Percentiles rank a stretch among this genome's conserved stretches.
These are phyloP conservation scores for Neurospora sp. DNA, from an alignment of 495 filamentous ascomycete genomes.

Conservation along the genomic window DNA sequence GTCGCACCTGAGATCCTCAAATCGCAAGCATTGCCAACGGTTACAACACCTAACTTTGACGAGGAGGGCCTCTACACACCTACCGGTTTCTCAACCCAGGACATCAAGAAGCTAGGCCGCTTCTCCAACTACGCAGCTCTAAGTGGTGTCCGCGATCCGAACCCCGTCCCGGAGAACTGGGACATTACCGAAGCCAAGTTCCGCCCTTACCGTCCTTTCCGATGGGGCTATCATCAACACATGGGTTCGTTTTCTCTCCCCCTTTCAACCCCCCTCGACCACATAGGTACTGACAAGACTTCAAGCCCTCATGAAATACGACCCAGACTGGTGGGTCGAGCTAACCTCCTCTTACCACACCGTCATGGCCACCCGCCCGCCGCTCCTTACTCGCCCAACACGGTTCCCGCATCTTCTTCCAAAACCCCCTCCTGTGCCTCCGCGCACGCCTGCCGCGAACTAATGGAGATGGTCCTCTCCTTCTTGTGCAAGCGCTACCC, in stretches of 20 bases:
- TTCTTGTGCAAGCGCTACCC: slow-evolving; percentile 75
- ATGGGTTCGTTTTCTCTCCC: slow-evolving; percentile 58
- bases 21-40: slow-evolving; percentile 7
- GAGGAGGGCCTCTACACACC: slow-evolving; percentile 12
- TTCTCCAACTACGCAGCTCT: slow-evolving; percentile 76
- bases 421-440: slow-evolving; percentile 65
- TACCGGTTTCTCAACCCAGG: slow-evolving; percentile 49
- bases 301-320: slow-evolving; percentile 56
- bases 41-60: slow-evolving; percentile 3
- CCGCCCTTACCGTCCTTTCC: slow-evolving; percentile 69
- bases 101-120: slow-evolving; percentile 64
- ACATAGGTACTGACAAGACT: too few species aligned
- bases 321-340: slow-evolving; percentile 88
- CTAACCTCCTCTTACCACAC: slow-evolving; percentile 65
- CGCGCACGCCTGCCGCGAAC: slow-evolving; percentile 71
- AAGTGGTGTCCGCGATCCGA: slow-evolving; percentile 67
- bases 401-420: slow-evolving; percentile 53
- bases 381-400: slow-evolving; percentile 56
- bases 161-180: slow-evolving; percentile 50
- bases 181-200: slow-evolving; percentile 53
- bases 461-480: slow-evolving; percentile 83
- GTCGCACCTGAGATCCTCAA: slow-evolving; percentile 3
- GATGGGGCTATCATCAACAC: slow-evolving; percentile 86
- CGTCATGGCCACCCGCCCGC: slow-evolving; percentile 68
- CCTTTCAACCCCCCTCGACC: too few species aligned